A percentile compares a stretch with the other conserved stretches of the same genome.
Evolutionary conservation across 108 stramenopile genomes (phyloP).

Genomic region (Nitzschia palea): DNA sequence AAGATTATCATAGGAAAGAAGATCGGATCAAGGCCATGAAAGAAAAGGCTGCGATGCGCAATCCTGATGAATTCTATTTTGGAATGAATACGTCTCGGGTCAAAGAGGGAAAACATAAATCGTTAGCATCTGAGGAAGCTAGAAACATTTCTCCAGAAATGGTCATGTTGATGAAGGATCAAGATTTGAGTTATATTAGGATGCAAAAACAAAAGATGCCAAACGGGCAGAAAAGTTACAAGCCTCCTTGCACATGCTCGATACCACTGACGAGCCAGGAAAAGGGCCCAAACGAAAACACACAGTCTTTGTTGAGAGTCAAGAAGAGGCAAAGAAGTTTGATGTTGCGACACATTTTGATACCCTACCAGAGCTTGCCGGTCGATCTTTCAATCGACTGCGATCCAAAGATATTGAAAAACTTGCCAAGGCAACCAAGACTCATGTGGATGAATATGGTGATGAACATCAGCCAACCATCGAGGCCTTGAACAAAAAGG

Average conservation of each 20-base stretch:
- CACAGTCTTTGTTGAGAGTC: conserved; percentile 75
- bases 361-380: conserved; percentile 83
- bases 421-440: conserved; percentile 36
- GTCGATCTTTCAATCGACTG: conserved; percentile 84
- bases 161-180: conserved; percentile 91
- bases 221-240: conserved; percentile 80
- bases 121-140: conserved; percentile 35
- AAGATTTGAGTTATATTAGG: conserved; percentile 93
- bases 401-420: conserved; percentile 43
- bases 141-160: conserved; percentile 61
- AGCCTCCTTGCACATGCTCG: conserved; percentile 80
- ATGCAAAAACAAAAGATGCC: conserved; percentile 77
- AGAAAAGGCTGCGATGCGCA: conserved; percentile 84
- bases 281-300: conserved; percentile 53
- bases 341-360: conserved; percentile 89
- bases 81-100: conserved; percentile 91
- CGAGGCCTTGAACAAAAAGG: conserved; percentile 44
- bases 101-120: conserved; percentile 62
- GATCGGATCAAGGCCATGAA: conserved; percentile 69
- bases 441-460: conserved; percentile 44
- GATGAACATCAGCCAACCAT: neutral
- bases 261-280: conserved; percentile 28
- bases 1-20: conserved; percentile 89
- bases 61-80: conserved; percentile 99
- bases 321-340: conserved; percentile 64